Evolutionary conservation across 2,329 filamentous ascomycete genomes (phyloP).

Genomic region (Phialophora verrucosa): DNA sequence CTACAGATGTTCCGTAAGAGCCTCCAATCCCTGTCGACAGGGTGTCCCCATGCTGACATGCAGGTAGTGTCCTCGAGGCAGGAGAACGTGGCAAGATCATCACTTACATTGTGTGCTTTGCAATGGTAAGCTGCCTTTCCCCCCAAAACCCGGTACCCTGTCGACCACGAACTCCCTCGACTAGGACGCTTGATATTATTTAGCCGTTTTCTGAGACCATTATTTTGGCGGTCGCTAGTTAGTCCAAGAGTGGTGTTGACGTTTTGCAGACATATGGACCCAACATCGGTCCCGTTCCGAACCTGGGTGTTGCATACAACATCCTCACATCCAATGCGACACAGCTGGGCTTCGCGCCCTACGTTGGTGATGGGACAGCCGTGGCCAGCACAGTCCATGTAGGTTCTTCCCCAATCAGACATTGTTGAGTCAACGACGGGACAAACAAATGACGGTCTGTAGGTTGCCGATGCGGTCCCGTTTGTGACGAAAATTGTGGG

Average conservation of each 20-base stretch:
- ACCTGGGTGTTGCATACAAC: conserved; percentile 23
- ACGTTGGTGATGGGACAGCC: conserved; percentile 29
- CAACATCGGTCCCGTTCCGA: conserved; percentile 22
- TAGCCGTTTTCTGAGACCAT: not conserved
- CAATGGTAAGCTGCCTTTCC: conserved; percentile 1
- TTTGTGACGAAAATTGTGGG: conserved; percentile 31
- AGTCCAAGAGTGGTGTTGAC: not conserved
- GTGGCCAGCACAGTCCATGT: conserved; percentile 25
- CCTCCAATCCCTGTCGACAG: not conserved
- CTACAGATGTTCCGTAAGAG: conserved; percentile 23
- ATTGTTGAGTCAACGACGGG: not conserved
- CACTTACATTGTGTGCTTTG: conserved; percentile 31
- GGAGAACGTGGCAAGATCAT: conserved; percentile 27
- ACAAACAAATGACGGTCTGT: not conserved
- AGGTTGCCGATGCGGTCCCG: conserved; percentile 22
- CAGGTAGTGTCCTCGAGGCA: conserved; percentile 23
- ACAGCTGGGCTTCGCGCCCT: conserved; percentile 23
- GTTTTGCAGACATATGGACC: conserved; percentile 20
- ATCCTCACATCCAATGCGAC: conserved; percentile 23
- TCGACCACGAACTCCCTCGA: not conserved
- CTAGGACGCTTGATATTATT: not conserved
- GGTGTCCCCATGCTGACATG: not conserved
- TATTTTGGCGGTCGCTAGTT: not conserved
- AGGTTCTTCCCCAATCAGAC: not conserved
- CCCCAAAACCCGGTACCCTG: too few relatives aligned